Percentiles rank a stretch among this genome's conserved stretches.
Conservation (phyloP, 2,329 filamentous ascomycete species). For the Xylariaceae sp. region DNA sequence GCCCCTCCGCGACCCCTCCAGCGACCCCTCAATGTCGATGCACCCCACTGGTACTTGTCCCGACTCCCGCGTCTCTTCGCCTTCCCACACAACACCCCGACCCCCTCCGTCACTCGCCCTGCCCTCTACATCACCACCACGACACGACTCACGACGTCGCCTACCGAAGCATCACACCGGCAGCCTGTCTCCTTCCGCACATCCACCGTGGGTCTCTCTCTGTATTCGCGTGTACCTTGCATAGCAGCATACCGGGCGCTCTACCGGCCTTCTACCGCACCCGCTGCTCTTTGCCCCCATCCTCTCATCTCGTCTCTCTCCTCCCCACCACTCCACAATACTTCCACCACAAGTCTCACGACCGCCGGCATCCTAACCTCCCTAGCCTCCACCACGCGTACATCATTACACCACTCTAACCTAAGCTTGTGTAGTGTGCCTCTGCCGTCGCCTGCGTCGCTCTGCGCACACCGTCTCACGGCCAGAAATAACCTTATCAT, state of each 20-base stretch:
- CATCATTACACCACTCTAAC: neutral
- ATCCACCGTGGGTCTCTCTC: no score
- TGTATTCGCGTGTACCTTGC: neutral
- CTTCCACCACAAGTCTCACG: neutral
- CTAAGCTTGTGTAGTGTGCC: neutral
- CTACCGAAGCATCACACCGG: no score
- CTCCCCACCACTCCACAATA: neutral
- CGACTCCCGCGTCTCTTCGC: no score
- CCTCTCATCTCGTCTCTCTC: neutral
- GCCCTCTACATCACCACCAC: no score
- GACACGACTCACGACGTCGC: no score
- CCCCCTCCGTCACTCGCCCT: no score
- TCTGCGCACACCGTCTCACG: neutral
- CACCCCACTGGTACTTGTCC: neutral
- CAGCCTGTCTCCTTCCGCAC: no score
- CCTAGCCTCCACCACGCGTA: neutral
- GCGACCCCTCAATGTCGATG: constrained; percentile 15
- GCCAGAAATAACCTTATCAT: neutral
- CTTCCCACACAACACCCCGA: no score
- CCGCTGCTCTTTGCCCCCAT: neutral
- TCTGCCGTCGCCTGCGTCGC: neutral
- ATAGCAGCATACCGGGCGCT: no score
- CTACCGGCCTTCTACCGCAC: no score
- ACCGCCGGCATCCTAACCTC: no score
- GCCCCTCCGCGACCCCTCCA: constrained; percentile 15